phyloP scores from a whole-genome alignment of 2,329 filamentous ascomycete genomes.

The Aspergillus fischeri region DNA sequence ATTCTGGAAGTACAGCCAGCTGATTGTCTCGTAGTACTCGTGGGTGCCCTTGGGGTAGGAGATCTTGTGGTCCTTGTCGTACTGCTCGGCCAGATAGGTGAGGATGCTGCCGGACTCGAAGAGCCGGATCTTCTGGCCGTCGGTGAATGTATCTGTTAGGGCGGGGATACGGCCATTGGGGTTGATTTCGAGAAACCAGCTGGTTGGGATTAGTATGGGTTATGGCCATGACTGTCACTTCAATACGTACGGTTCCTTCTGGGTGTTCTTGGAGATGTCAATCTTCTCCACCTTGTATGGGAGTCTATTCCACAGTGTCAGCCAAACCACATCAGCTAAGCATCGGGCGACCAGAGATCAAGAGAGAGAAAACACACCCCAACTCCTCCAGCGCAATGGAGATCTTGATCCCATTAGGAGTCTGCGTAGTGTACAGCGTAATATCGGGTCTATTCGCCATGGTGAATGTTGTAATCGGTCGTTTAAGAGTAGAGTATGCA shows the following conservation, averaged over 20 bases:
- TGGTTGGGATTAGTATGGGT: slow-evolving; percentile 6
- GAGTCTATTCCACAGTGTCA: slow-evolving; percentile 40
- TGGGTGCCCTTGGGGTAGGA: slow-evolving; percentile 68
- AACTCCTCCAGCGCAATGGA: slow-evolving; percentile 85
- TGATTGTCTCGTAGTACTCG: slow-evolving; percentile 75
- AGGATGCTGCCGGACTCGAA: slow-evolving; percentile 84
- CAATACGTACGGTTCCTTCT: slow-evolving; percentile 60
- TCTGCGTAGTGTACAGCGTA: slow-evolving; percentile 75
- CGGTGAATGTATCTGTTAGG: slow-evolving; percentile 70
- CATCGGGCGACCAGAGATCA: background rate
- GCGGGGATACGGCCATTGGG: slow-evolving; percentile 91
- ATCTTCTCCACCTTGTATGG: slow-evolving; percentile 74
- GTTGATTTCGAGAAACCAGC: slow-evolving; percentile 87
- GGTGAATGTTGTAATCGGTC: slow-evolving; percentile 11
- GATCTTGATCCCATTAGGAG: slow-evolving; percentile 86
- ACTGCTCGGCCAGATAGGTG: slow-evolving; percentile 76
- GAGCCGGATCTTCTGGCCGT: slow-evolving; percentile 68
- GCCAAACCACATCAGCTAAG: background rate
- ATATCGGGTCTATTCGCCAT: slow-evolving; percentile 54
- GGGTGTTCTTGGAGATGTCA: slow-evolving; percentile 68
- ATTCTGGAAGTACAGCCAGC: slow-evolving; percentile 77
- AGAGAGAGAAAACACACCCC: slow-evolving; percentile 39
- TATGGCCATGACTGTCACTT: background rate
- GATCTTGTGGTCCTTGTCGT: slow-evolving; percentile 77
- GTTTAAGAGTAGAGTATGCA: background rate